Evolutionary conservation across 768 basidiomycete genomes (phyloP).

Genomic region (Lactifluus pinguis): DNA sequence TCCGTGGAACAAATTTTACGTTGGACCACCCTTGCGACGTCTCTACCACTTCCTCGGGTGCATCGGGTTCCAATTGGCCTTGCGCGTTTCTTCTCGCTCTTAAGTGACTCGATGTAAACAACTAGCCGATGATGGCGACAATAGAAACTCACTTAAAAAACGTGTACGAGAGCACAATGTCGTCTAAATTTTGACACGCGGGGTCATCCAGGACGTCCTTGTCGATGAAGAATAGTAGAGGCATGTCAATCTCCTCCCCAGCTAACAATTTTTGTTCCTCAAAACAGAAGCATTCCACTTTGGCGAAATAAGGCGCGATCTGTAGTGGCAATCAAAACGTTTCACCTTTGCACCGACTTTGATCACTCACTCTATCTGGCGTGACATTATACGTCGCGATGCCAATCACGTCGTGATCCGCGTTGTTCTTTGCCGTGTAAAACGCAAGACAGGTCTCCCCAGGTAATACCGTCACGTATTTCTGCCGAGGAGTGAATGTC

Average conservation of each 20-base stretch:
- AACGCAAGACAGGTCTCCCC: constrained; percentile 96
- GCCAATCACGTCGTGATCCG: constrained; percentile 84
- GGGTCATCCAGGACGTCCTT: constrained; percentile 95
- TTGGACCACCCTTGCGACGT: constrained; percentile 67
- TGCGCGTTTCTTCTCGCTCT: constrained; percentile 80
- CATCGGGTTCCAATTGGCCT: constrained; percentile 89
- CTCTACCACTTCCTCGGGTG: constrained; percentile 68
- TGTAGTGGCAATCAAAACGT: constrained; percentile 25
- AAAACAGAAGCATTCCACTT: constrained; percentile 99
- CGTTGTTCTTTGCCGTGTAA: constrained; percentile 85
- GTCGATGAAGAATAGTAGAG: constrained; percentile 97
- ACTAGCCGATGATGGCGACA: background rate
- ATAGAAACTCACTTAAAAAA: constrained; percentile 74
- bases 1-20: constrained; percentile 42
- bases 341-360: background rate
- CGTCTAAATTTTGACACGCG: constrained; percentile 73
- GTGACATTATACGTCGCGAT: constrained; percentile 99
- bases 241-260: constrained; percentile 96
- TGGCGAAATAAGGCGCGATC: constrained; percentile 98
- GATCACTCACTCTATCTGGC: constrained; percentile 73
- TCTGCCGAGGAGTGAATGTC: constrained; percentile 88
- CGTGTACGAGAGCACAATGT: constrained; percentile 91
- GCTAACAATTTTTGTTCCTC: constrained; percentile 95
- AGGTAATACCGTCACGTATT: constrained; percentile 80
- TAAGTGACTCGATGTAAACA: background rate